Evolutionary conservation across 257 asterid species (phyloP).

Genomic region (Solanum tarijense): DNA sequence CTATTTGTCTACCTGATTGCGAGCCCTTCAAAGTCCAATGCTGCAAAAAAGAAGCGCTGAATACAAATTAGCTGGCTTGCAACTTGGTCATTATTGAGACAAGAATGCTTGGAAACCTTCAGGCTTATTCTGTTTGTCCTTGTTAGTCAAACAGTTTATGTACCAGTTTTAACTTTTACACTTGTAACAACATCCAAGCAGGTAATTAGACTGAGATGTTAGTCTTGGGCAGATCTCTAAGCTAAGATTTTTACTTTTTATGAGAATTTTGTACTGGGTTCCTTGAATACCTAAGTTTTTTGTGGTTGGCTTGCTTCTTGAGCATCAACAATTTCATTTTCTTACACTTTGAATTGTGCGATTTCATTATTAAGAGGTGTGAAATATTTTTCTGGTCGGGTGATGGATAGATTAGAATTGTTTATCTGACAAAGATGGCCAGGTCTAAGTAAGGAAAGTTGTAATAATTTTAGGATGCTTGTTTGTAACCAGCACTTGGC

Average conservation of each 20-base stretch:
- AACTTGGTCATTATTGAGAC: background rate
- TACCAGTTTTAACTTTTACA: background rate
- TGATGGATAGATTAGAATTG: background rate
- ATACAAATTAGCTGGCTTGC: background rate
- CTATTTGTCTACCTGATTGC: conserved; percentile 45
- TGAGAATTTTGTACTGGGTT: background rate
- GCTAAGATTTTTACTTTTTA: background rate
- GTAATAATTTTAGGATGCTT: background rate
- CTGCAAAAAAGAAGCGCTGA: conserved; percentile 45
- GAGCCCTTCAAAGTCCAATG: conserved; percentile 57
- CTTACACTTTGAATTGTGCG: background rate
- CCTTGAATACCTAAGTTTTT: background rate
- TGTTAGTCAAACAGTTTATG: background rate
- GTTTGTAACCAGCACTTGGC: background rate
- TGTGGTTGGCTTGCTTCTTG: background rate
- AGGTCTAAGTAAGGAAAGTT: background rate
- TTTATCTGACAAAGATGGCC: background rate
- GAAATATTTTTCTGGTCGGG: background rate
- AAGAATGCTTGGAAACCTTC: background rate
- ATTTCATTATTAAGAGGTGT: background rate
- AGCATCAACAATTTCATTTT: background rate
- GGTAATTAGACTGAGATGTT: background rate
- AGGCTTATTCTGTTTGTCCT: background rate
- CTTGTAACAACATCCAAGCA: background rate
- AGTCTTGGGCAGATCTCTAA: background rate